A percentile compares a stretch with the other conserved stretches of the same genome.
phyloP scores from a whole-genome alignment of 2,329 filamentous ascomycete species.

The Stagonosporopsis cucurbitacearum region DNA sequence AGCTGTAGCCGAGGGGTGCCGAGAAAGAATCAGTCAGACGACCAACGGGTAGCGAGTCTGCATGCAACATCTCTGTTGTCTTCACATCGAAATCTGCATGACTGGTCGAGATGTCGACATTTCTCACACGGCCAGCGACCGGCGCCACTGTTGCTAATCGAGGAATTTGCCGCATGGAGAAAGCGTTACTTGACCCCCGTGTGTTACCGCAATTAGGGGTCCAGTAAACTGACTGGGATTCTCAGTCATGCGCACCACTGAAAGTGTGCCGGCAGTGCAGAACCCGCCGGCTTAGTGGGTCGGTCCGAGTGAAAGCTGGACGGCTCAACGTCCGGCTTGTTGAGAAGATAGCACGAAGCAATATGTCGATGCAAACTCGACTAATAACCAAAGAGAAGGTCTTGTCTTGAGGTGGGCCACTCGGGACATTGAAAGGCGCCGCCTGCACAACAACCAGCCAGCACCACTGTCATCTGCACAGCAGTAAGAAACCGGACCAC shows the following conservation, averaged over 20 bases:
- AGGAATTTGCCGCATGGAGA: background rate
- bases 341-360: background rate
- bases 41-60: background rate
- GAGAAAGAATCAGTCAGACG: background rate
- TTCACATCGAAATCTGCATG: background rate
- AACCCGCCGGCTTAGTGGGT: background rate
- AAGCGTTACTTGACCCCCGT: background rate
- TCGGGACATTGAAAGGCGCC: background rate
- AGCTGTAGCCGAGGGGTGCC: background rate
- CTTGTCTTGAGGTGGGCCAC: background rate
- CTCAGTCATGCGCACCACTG: slow-evolving; percentile 4
- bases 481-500: background rate
- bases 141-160: background rate
- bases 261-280: background rate
- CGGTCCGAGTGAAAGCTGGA: background rate
- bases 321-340: background rate
- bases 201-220: background rate
- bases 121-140: background rate
- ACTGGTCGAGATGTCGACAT: background rate
- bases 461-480: background rate
- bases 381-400: background rate
- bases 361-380: background rate
- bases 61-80: background rate
- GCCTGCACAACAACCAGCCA: background rate
- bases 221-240: background rate